Conservation (phyloP, 768 basidiomycete genomes). For the Cystofilobasidium capitatum region DNA sequence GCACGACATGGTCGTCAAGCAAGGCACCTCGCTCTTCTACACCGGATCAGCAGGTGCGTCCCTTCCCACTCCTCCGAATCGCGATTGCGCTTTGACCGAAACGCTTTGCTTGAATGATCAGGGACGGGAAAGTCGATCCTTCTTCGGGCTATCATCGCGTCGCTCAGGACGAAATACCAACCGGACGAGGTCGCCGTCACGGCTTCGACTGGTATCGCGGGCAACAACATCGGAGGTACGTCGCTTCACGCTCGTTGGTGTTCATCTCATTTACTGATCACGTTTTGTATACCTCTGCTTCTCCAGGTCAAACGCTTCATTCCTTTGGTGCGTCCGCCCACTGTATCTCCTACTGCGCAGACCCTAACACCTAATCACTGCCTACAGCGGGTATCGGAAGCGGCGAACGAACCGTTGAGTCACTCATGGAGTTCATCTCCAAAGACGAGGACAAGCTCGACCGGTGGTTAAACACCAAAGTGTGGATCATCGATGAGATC, state of each 20-base stretch:
- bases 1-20: slow-evolving; percentile 56
- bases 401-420: not conserved
- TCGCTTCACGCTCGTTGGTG: slow-evolving; percentile 1
- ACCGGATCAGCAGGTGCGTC: slow-evolving; percentile 7
- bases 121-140: slow-evolving; percentile 22
- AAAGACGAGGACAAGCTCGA: not conserved
- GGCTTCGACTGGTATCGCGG: slow-evolving; percentile 22
- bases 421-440: not conserved
- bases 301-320: not conserved
- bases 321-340: not conserved
- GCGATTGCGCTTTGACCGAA: not conserved
- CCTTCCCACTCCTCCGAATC: not conserved
- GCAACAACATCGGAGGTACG: slow-evolving; percentile 11
- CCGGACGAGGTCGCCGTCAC: slow-evolving; percentile 14
- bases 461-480: slow-evolving; percentile 5
- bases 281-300: too few relatives aligned
- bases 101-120: too few relatives aligned
- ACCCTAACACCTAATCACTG: not conserved
- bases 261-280: not conserved
- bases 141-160: slow-evolving; percentile 8
- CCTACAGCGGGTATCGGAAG: slow-evolving; percentile 9
- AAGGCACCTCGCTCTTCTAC: slow-evolving; percentile 11
- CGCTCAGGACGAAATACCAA: not conserved
- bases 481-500: slow-evolving; percentile 23
- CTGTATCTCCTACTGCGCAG: too few relatives aligned